Evolutionary conservation across 164 flowering plant genomes (phyloP), one percentile per base, ranked within the genome.

Genomic region (Vitis rupestris): DNA sequence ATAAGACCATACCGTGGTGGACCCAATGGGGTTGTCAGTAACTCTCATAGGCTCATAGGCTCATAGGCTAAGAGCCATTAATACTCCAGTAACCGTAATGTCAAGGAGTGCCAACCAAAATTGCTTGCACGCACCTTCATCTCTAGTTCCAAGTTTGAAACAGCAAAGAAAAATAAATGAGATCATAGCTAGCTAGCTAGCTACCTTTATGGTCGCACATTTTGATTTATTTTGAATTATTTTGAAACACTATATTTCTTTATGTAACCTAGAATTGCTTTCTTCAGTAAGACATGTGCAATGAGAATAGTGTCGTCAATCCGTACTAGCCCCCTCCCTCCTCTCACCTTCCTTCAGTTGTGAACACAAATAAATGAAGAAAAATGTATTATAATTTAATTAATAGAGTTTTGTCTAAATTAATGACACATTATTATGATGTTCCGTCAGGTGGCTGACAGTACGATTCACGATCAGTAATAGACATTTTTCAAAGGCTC

Each of bases 261-360:
- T 37, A 37, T 37, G 44, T 6, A 37, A 2, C 49, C 49, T 15
- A 55, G 64, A 58, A 54, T 73, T 67, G 76, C 4, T 30, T 52
- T 61, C 59, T 64, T 55, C 75, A 61, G 72, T 52, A 66, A 59
- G 50, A 70, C 69, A 67, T 54, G 76, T 67, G 73, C 52, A 67
- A 76, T 64, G 58, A 67, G 81, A 79, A 74, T 72, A 67, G 71
- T 77, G 85, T 82, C 78, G 85, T 79, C 79, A 82, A 75, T 69
- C 77, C 84, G 84, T 81, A 79, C 82, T 37, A 52, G 15, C 50
- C 55, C 23, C 44, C 63, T 55, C 69, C 61, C 50, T 23, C 70
- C 65, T 71, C 58, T 63, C 57, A 54, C 59, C 60, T 63, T 68
- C 58, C 73, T 66, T 61, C 63, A 17, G 3, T 51, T 27, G 68